phyloP scores from a whole-genome alignment of 345 rosid genomes.

The Clausena lansium region DNA sequence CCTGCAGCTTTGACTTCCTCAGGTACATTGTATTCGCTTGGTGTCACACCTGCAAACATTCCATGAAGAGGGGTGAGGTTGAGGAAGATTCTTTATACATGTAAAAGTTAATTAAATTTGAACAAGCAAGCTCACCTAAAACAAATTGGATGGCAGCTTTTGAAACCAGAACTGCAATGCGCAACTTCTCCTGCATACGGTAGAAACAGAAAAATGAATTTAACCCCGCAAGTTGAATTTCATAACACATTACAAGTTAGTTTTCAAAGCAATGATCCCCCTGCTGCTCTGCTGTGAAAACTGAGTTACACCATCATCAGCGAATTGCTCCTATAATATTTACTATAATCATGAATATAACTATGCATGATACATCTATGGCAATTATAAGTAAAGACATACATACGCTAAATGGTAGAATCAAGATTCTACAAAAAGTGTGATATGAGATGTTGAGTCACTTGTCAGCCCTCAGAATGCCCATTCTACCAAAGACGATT shows the following conservation, averaged over 20 bases:
- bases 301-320: not conserved
- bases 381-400: too few relatives aligned
- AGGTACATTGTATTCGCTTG: conserved; percentile 80
- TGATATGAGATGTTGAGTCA: too few relatives aligned
- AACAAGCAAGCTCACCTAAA: conserved; percentile 46
- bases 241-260: not conserved
- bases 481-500: not conserved
- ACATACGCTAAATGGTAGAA: not conserved
- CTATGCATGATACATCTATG: not conserved
- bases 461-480: not conserved
- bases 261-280: not conserved
- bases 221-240: not conserved
- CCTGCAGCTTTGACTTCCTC: conserved; percentile 81
- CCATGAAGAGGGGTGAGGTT: not conserved
- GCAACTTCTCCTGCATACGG: conserved; percentile 65
- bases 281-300: not conserved
- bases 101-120: not conserved
- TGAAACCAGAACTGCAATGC: conserved; percentile 87
- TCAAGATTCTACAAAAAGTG: not conserved
- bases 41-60: conserved; percentile 52
- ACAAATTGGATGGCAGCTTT: conserved; percentile 89
- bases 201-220: not conserved
- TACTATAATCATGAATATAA: not conserved
- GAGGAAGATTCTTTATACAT: too few relatives aligned
- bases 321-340: not conserved